A percentile compares a stretch with the other conserved stretches of the same genome.
These are phyloP conservation scores for Pleurotus cornucopiae DNA, from an alignment of 768 basidiomycete genomes.

Conservation along the genomic window DNA sequence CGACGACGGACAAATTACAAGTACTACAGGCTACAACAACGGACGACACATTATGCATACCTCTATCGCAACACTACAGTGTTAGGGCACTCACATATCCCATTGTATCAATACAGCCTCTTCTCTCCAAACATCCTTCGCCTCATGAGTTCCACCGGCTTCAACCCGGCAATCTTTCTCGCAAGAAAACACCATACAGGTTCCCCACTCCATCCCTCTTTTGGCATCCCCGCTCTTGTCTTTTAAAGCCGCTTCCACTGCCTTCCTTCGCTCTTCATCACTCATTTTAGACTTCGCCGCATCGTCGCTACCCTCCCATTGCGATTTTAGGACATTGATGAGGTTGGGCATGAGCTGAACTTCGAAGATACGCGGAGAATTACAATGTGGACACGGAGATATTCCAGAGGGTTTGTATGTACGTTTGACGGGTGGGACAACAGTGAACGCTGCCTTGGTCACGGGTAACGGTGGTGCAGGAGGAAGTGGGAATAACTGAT, in stretches of 20 bases:
- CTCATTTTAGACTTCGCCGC: slow-evolving; percentile 33
- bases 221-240: slow-evolving; percentile 36
- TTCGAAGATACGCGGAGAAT: slow-evolving; percentile 73
- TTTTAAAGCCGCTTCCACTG: slow-evolving; percentile 53
- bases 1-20: too few species aligned
- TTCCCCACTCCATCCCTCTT: slow-evolving; percentile 92
- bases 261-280: slow-evolving; percentile 67
- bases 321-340: slow-evolving; percentile 60
- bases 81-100: slow-evolving; percentile 43
- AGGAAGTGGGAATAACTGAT: slow-evolving; percentile 66
- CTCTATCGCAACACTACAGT: too few species aligned
- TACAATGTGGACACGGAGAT: slow-evolving; percentile 66
- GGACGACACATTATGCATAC: too few species aligned
- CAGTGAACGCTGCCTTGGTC: slow-evolving; percentile 58
- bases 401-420: slow-evolving; percentile 52
- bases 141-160: slow-evolving; percentile 31
- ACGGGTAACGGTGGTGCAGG: slow-evolving; percentile 43
- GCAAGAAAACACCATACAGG: slow-evolving; percentile 86
- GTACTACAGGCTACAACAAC: too few species aligned
- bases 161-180: slow-evolving; percentile 67
- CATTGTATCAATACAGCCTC: slow-evolving; percentile 75
- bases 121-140: slow-evolving; percentile 62
- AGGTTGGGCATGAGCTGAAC: slow-evolving; percentile 94
- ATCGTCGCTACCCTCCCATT: slow-evolving; percentile 19
- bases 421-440: slow-evolving; percentile 42